Conservation (phyloP, 139 green algal species). For the Eudorina sp. region DNA sequence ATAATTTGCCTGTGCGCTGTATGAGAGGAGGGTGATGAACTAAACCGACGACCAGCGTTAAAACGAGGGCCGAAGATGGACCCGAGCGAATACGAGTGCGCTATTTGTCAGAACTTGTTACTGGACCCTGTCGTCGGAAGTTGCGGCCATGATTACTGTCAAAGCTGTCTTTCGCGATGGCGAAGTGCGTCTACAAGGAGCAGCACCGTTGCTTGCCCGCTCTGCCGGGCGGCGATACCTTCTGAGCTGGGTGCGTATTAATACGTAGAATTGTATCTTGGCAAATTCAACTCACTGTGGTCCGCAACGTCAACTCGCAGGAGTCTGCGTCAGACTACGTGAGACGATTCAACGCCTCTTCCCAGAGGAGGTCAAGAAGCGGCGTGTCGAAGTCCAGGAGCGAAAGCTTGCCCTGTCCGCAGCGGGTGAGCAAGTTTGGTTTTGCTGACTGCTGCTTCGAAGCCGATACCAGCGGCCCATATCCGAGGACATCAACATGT, state of each 20-base stretch:
- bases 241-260: background rate
- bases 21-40: background rate
- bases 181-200: no score
- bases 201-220: background rate
- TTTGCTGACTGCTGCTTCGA: no score
- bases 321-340: conserved; percentile 17
- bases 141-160: conserved; percentile 27
- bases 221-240: conserved; percentile 18
- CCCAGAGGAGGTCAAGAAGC: background rate
- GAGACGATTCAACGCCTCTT: conserved; percentile 30
- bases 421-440: background rate
- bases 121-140: conserved; percentile 31
- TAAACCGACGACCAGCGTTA: background rate
- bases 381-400: background rate
- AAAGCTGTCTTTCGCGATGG: background rate
- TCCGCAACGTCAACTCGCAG: background rate
- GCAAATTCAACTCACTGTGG: background rate
- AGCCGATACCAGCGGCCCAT: no score
- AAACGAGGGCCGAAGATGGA: background rate
- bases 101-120: background rate
- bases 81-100: conserved; percentile 2
- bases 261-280: background rate
- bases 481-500: no score
- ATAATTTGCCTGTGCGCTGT: background rate
- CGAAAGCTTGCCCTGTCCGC: background rate